Evolutionary conservation across 306 rosid genomes (phyloP).

Genomic region (Chamaecrista fasciculata): DNA sequence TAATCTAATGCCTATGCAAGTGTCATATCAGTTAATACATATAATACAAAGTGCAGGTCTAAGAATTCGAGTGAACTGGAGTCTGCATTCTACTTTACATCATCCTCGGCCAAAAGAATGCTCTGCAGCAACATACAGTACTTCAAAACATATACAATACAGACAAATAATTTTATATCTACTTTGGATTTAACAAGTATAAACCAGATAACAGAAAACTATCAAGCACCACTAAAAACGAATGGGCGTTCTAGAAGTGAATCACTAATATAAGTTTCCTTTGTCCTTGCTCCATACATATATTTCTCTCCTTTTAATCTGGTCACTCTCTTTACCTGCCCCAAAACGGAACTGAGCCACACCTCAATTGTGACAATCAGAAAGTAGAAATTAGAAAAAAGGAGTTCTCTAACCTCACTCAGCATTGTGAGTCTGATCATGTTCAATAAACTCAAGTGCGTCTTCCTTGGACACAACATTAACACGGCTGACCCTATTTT

Average conservation of each 20-base stretch:
- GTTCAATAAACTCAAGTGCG: conserved; percentile 85
- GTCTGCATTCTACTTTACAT: neutral
- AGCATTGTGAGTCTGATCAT: conserved; percentile 85
- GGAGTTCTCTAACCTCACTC: conserved; percentile 50
- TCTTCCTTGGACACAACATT: conserved; percentile 66
- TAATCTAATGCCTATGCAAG: neutral
- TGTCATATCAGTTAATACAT: neutral
- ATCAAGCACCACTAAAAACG: neutral
- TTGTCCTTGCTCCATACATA: too few species aligned
- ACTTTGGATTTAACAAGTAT: neutral
- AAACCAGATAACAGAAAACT: neutral
- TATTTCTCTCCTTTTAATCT: too few species aligned
- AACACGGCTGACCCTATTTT: conserved; percentile 90
- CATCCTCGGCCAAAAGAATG: neutral
- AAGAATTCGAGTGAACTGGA: neutral
- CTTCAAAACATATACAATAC: neutral
- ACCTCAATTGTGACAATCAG: neutral
- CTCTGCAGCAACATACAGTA: neutral
- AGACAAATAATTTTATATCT: neutral
- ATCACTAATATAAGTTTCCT: too few species aligned
- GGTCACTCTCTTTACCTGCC: neutral
- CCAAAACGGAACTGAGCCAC: neutral
- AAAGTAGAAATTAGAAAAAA: neutral
- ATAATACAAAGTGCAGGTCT: neutral
- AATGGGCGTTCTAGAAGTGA: too few species aligned